Evolutionary conservation across 2,329 filamentous ascomycete genomes (phyloP).

Genomic region (Alternaria sp.): DNA sequence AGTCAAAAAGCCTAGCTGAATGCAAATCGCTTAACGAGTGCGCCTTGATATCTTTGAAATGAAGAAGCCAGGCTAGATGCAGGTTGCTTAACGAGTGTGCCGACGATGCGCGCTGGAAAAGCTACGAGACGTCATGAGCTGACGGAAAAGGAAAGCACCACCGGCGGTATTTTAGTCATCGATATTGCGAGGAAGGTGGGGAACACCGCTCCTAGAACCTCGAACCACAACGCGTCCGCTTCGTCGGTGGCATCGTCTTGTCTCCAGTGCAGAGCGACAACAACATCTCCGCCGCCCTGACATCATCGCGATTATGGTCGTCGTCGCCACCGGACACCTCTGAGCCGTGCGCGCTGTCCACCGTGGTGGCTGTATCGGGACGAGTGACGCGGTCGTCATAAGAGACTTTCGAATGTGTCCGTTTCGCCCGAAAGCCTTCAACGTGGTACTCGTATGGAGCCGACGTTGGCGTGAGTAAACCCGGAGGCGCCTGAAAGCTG

Average conservation of each 20-base stretch:
- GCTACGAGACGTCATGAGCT: slow-evolving; percentile 6
- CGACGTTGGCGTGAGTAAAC: slow-evolving; percentile 19
- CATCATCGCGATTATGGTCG: slow-evolving; percentile 25
- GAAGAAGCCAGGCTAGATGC: slow-evolving; percentile 6
- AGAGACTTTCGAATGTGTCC: slow-evolving; percentile 35
- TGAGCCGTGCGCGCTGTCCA: slow-evolving; percentile 7
- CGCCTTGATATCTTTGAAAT: slow-evolving; percentile 2
- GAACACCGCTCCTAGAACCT: slow-evolving; percentile 17
- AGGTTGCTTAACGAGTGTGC: slow-evolving; percentile 16
- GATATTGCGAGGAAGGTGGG: slow-evolving; percentile 1
- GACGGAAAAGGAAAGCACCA: slow-evolving; percentile 14
- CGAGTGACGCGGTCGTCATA: slow-evolving; percentile 9
- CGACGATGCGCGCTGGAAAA: background rate
- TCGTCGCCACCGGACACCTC: slow-evolving; percentile 7
- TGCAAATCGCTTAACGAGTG: background rate
- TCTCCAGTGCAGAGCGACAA: slow-evolving; percentile 39
- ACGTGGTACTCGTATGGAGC: slow-evolving; percentile 15
- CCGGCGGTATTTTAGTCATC: slow-evolving; percentile 2
- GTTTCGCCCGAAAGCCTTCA: slow-evolving; percentile 29
- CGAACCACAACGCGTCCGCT: slow-evolving; percentile 41
- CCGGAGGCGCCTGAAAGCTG: slow-evolving; percentile 2
- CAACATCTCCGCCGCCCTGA: slow-evolving; percentile 47
- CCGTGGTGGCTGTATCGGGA: slow-evolving; percentile 8
- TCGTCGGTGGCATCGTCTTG: slow-evolving; percentile 25
- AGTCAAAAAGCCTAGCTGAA: background rate